phyloP scores from a whole-genome alignment of 495 filamentous ascomycete species.

The Lichenothelia convexa region DNA sequence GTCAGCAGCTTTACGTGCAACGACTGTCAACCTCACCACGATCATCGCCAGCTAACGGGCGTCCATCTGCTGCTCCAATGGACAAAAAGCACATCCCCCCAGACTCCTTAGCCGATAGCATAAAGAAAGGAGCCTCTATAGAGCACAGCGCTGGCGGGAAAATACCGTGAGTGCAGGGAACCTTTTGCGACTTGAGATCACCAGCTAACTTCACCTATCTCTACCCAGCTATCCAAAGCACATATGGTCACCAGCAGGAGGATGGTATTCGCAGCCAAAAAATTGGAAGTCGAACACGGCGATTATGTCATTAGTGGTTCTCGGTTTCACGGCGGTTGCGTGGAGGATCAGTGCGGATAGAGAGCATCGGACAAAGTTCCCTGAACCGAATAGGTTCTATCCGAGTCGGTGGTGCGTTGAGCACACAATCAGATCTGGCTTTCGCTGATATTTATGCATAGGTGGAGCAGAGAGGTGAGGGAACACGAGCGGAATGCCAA shows the following conservation, averaged over 20 bases:
- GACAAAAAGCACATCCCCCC: slow-evolving; percentile 4
- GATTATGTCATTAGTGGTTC: slow-evolving; percentile 51
- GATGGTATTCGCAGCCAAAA: slow-evolving; percentile 83
- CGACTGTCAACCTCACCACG: too few relatives aligned
- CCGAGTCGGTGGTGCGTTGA: slow-evolving; percentile 81
- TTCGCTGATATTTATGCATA: slow-evolving; percentile 19
- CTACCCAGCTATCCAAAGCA: slow-evolving; percentile 78
- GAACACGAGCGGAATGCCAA: slow-evolving; percentile 65
- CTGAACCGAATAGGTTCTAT: slow-evolving; percentile 72
- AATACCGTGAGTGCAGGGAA: slow-evolving; percentile 53
- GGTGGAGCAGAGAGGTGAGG: slow-evolving; percentile 83
- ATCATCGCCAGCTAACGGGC: too few relatives aligned
- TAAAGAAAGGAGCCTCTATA: slow-evolving; percentile 7
- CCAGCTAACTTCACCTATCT: slow-evolving; percentile 12
- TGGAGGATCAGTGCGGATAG: slow-evolving; percentile 72
- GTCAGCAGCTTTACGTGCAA: too few relatives aligned
- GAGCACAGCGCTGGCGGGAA: slow-evolving; percentile 56
- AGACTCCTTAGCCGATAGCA: slow-evolving; percentile 2
- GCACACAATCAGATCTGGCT: neutral
- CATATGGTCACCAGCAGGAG: slow-evolving; percentile 95
- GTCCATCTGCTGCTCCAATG: neutral
- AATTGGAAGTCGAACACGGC: slow-evolving; percentile 96
- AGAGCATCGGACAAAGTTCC: slow-evolving; percentile 67
- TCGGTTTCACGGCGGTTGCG: slow-evolving; percentile 52
- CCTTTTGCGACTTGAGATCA: neutral